phyloP scores from a whole-genome alignment of 805 yeast genomes.

The Ogataea paradorogensis region DNA sequence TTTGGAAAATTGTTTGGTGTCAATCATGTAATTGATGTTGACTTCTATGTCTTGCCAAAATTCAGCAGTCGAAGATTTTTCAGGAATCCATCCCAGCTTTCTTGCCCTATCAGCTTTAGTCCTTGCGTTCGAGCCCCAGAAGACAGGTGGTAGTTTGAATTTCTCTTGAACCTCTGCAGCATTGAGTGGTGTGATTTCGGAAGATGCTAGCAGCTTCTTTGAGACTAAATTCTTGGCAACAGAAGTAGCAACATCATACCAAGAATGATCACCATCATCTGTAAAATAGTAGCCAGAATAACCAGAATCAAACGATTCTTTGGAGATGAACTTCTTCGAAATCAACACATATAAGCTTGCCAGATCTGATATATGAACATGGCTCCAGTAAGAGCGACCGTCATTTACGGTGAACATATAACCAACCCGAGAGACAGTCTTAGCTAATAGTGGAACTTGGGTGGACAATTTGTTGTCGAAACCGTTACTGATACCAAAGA shows the following conservation, averaged over 20 bases:
- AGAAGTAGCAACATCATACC: slow-evolving; percentile 23
- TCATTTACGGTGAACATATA: slow-evolving; percentile 29
- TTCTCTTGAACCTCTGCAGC: neutral
- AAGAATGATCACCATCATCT: slow-evolving; percentile 27
- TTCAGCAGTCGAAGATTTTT: neutral
- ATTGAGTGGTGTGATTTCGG: neutral
- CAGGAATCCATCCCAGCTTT: neutral
- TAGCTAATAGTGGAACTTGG: slow-evolving; percentile 33
- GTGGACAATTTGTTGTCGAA: slow-evolving; percentile 28
- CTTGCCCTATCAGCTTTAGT: slow-evolving; percentile 1
- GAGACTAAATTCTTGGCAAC: neutral
- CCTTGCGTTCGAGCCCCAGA: slow-evolving; percentile 5
- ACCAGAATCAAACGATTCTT: slow-evolving; percentile 29
- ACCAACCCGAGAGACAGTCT: slow-evolving; percentile 18
- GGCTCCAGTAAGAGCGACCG: slow-evolving; percentile 37
- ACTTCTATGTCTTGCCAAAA: neutral
- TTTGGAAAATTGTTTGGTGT: neutral
- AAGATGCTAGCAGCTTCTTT: neutral
- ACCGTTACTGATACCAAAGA: slow-evolving; percentile 35
- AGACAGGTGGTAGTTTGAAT: slow-evolving; percentile 1
- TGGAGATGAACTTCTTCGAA: slow-evolving; percentile 24
- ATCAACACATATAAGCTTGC: slow-evolving; percentile 32
- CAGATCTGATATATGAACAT: slow-evolving; percentile 36
- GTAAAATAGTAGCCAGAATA: slow-evolving; percentile 38
- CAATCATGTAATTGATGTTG: neutral